A percentile compares a stretch with the other conserved stretches of the same genome.
Evolutionary conservation across 176 grass and related monocot genomes (phyloP).

Genomic region (Ampelocalamus luodianensis): DNA sequence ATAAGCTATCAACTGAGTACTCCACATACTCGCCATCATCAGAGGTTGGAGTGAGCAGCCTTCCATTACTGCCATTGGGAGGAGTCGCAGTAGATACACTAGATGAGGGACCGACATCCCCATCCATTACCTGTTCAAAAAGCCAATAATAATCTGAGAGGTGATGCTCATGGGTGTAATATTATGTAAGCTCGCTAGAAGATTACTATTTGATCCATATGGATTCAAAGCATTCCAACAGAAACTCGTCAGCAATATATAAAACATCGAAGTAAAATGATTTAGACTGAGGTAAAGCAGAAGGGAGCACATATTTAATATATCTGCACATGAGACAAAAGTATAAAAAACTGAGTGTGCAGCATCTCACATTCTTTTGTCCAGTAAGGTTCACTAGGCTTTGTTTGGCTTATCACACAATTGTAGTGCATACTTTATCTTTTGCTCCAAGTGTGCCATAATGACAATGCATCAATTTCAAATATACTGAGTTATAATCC

Average conservation of each 20-base stretch:
- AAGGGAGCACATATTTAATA: not conserved
- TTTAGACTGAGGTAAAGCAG: not conserved
- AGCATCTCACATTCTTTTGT: not conserved
- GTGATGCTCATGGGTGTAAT: constrained; percentile 17
- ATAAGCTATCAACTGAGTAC: constrained; percentile 78
- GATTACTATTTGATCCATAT: constrained; percentile 20
- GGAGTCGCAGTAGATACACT: constrained; percentile 54
- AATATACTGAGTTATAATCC: not conserved
- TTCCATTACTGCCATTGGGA: constrained; percentile 50
- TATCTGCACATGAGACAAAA: not conserved
- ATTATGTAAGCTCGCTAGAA: constrained; percentile 23
- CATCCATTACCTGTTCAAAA: constrained; percentile 51
- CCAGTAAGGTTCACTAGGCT: not conserved
- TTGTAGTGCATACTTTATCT: not conserved
- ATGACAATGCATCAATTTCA: not conserved
- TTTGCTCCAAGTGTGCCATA: not conserved
- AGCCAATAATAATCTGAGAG: constrained; percentile 20
- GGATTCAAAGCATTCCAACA: not conserved
- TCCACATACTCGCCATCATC: constrained; percentile 83
- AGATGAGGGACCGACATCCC: constrained; percentile 64
- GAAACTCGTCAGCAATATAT: constrained; percentile 4
- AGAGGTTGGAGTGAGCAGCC: constrained; percentile 62
- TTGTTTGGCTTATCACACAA: not conserved
- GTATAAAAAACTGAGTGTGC: not conserved
- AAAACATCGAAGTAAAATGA: not conserved